phyloP scores from a whole-genome alignment of 331 rosid genomes.

The Acacia concinna region DNA sequence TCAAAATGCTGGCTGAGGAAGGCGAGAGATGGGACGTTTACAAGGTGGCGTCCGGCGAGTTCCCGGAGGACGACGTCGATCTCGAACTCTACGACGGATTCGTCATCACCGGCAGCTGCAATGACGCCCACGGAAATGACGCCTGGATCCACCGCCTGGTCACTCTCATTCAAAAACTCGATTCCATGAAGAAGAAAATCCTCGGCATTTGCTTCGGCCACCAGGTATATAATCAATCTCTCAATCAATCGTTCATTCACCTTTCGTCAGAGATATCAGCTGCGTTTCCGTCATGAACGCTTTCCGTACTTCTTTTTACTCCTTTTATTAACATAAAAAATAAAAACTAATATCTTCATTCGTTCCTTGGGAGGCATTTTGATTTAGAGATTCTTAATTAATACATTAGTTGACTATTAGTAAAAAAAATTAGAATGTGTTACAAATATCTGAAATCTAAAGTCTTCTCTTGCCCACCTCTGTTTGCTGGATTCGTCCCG shows the following conservation, averaged over 20 bases:
- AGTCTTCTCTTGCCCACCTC: no score
- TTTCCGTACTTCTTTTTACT: background rate
- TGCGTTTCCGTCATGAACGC: background rate
- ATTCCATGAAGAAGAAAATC: conserved; percentile 58
- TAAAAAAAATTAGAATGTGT: background rate
- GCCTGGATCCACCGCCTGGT: conserved; percentile 74
- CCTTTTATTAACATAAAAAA: background rate
- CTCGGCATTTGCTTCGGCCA: conserved; percentile 96
- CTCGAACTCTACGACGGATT: conserved; percentile 54
- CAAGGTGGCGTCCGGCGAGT: conserved; percentile 56
- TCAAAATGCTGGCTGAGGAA: conserved; percentile 69
- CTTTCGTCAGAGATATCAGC: background rate
- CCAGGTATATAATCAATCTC: conserved; percentile 52
- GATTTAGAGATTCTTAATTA: background rate
- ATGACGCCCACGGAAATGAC: conserved; percentile 78
- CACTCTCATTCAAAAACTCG: conserved; percentile 43
- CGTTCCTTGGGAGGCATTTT: background rate
- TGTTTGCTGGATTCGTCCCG: no score
- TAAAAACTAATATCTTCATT: background rate
- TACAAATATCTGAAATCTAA: no score
- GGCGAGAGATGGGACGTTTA: conserved; percentile 76
- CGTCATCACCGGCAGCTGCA: conserved; percentile 82
- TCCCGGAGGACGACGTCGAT: conserved; percentile 52
- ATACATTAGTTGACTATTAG: background rate
- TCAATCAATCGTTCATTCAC: background rate